Base-by-base conservation (phyloP, 331 rosid species). In the Saraca asoca region DNA sequence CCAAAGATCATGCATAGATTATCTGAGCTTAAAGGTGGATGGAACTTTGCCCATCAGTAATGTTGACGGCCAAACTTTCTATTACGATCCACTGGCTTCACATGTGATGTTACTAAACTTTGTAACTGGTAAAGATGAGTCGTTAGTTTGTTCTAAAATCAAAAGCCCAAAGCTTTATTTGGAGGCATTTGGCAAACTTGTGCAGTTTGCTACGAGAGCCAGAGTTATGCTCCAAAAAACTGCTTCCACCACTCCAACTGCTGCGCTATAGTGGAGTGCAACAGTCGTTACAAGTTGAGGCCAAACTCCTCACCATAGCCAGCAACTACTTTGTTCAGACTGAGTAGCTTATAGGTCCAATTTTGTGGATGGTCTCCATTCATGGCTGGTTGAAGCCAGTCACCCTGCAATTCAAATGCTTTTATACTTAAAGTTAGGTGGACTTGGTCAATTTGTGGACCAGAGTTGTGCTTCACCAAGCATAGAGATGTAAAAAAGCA, bases 1-100 rank as follows among this genome's bases (percentile, higher is more conserved):
- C 97, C 97, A 5, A 69, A 95, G 71, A n/a, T 91, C 97, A 5
- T 91, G 96, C 95, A 88, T 96, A 0, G 97, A 91, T 79, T 91
- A 91, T 46, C 80, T 91, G 12, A 74, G 91, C 12, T 65, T 91
- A 18, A 91, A 91, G 49, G 97, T 91, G 5, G 97, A 96, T 2
- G 97, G 97, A 29, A 91, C 96, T 69, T 31, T 91, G 14, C 86
- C 97, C 4, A 91, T 88, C 85, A 96, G 86, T 42, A 96, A 96
- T 9, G 97, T 91, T 1, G 88, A 95, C 7, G 97, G 97, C 7
- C 96, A 91, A 56, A 45, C 95, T 3, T 91, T 91, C 85, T 88
- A 88, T 70, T 85, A 79, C 68, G 97, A 96, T 2, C 97, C 97
- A 5, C 97, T 88, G 13, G 85, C 87, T 5, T 73, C 91, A 0